These are phyloP conservation scores for Seiridium unicorne DNA, from an alignment of 2,329 filamentous ascomycete species.

Conservation along the genomic window DNA sequence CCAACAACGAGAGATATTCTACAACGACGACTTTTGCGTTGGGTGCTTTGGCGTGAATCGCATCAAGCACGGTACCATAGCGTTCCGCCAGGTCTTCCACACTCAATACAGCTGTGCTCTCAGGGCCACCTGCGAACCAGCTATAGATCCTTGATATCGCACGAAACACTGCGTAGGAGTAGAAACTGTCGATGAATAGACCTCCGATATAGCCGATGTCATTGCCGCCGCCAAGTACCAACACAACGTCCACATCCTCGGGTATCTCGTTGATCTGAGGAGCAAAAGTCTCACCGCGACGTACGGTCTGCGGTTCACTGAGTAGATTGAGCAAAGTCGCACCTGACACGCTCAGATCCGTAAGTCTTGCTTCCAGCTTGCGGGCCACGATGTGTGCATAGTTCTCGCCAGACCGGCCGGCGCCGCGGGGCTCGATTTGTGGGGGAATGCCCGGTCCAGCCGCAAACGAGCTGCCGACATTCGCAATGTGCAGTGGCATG, in stretches of 20 bases:
- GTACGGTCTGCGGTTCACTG: slow-evolving; percentile 26
- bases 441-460: slow-evolving; percentile 10
- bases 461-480: slow-evolving; percentile 10
- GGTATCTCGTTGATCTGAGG: slow-evolving; percentile 34
- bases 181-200: slow-evolving; percentile 19
- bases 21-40: slow-evolving; percentile 39
- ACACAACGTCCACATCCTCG: slow-evolving; percentile 31
- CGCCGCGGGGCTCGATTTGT: background rate
- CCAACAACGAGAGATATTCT: slow-evolving; percentile 33
- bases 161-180: background rate
- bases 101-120: slow-evolving; percentile 7
- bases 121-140: background rate
- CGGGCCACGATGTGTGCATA: slow-evolving; percentile 5
- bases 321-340: slow-evolving; percentile 35
- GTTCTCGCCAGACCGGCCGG: slow-evolving; percentile 8
- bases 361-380: slow-evolving; percentile 15
- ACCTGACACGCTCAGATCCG: slow-evolving; percentile 32
- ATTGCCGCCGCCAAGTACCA: slow-evolving; percentile 36
- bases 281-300: slow-evolving; percentile 20
- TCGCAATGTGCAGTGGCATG: slow-evolving; percentile 8
- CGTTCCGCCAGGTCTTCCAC: slow-evolving; percentile 20
- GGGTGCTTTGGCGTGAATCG: slow-evolving; percentile 34
- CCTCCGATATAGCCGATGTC: slow-evolving; percentile 35
- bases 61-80: slow-evolving; percentile 23
- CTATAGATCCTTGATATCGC: background rate